Percentiles rank a stretch among this genome's conserved stretches.
phyloP scores from a whole-genome alignment of 495 filamentous ascomycete genomes.

The Aspergillus egyptiacus region DNA sequence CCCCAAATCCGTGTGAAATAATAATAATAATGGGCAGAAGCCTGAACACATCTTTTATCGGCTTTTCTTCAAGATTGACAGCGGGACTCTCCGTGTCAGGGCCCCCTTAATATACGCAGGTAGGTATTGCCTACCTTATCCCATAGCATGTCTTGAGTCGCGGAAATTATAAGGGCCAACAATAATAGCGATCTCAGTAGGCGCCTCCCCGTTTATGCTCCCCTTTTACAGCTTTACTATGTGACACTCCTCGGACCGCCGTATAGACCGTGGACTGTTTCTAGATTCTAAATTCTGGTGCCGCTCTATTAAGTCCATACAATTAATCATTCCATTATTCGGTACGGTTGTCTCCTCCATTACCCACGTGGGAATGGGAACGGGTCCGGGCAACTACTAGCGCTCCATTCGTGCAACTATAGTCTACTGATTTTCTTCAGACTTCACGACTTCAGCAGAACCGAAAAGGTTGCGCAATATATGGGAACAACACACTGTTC shows the following conservation, averaged over 20 bases:
- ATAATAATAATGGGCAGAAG: too few relatives aligned
- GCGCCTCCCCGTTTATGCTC: background rate
- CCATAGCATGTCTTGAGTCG: background rate
- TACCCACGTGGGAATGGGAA: conserved; percentile 17
- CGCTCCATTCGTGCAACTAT: background rate
- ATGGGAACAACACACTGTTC: too few relatives aligned
- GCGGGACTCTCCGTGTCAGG: too few relatives aligned
- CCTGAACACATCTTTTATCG: too few relatives aligned
- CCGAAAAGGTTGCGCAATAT: background rate
- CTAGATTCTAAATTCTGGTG: too few relatives aligned
- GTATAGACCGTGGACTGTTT: background rate
- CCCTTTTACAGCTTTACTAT: background rate
- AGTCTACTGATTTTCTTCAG: background rate
- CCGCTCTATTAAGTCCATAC: background rate
- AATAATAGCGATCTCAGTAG: background rate
- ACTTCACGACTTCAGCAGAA: background rate
- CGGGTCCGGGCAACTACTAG: conserved; percentile 10
- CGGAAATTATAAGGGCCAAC: background rate
- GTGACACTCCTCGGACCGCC: background rate
- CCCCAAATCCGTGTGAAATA: too few relatives aligned
- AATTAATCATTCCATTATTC: too few relatives aligned
- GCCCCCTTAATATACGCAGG: too few relatives aligned
- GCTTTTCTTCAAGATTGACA: too few relatives aligned
- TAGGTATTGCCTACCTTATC: too few relatives aligned
- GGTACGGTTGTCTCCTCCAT: background rate